A percentile compares a stretch with the other conserved stretches of the same genome.
These are phyloP conservation scores for Clavispora carvajalis DNA, from an alignment of 805 yeast species.

Conservation along the genomic window DNA sequence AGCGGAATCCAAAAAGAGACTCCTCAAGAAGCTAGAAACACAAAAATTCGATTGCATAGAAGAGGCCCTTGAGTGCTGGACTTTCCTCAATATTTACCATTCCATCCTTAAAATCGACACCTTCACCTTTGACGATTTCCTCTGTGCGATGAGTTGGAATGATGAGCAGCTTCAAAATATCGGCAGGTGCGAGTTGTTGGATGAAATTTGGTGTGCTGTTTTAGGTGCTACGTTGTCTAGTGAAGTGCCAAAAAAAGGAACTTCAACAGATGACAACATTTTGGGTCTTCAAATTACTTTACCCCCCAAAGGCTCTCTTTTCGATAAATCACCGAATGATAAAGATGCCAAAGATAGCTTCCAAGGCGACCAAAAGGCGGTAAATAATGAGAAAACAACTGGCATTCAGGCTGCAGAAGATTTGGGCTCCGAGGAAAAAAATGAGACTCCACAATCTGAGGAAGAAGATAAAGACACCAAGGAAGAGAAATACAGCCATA, in stretches of 20 bases:
- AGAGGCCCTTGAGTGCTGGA: constrained; percentile 66
- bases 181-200: constrained; percentile 47
- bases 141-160: constrained; percentile 51
- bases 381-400: no score
- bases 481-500: constrained; percentile 21
- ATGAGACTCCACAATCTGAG: constrained; percentile 10
- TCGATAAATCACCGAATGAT: no score
- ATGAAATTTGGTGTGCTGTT: constrained; percentile 66
- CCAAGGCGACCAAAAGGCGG: no score
- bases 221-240: constrained; percentile 50
- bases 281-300: background rate
- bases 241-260: constrained; percentile 17
- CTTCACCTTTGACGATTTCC: constrained; percentile 74
- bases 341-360: background rate
- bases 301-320: background rate
- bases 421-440: background rate
- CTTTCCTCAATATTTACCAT: constrained; percentile 66
- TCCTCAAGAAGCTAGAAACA: background rate
- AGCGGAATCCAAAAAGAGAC: background rate
- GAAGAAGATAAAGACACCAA: constrained; percentile 19
- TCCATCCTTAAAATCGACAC: constrained; percentile 61
- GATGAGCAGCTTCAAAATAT: constrained; percentile 31
- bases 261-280: constrained; percentile 6
- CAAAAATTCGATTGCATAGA: constrained; percentile 17
- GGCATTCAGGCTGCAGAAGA: no score